These are phyloP conservation scores for Nakataea oryzae DNA, from an alignment of 2,329 filamentous ascomycete genomes.

Conservation along the genomic window DNA sequence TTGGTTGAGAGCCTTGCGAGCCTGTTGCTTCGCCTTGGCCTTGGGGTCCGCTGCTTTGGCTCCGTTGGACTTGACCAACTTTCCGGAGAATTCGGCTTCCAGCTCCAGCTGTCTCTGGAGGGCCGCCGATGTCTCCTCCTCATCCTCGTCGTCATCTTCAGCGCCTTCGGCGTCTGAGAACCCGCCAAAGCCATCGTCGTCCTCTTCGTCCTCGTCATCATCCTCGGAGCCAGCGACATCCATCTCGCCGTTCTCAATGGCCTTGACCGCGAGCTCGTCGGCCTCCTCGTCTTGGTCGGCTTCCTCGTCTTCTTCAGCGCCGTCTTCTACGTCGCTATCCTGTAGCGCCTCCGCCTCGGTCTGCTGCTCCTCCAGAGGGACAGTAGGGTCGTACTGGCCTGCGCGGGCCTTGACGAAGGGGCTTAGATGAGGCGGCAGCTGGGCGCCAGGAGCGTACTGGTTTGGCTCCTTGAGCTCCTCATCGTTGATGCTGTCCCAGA, in stretches of 20 bases:
- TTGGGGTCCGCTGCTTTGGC: slow-evolving; percentile 37
- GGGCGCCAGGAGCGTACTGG: slow-evolving; percentile 79
- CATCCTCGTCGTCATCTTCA: slow-evolving; percentile 34
- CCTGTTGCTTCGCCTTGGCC: slow-evolving; percentile 57
- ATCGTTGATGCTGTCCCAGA: slow-evolving; percentile 95
- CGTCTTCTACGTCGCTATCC: slow-evolving; percentile 37
- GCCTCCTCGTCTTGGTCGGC: slow-evolving; percentile 14
- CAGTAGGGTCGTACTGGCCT: slow-evolving; percentile 84
- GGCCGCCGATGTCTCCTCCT: slow-evolving; percentile 51
- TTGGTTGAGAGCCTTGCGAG: slow-evolving; percentile 57
- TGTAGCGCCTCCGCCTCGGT: slow-evolving; percentile 74
- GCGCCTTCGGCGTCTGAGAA: slow-evolving; percentile 37
- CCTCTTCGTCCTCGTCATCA: slow-evolving; percentile 35
- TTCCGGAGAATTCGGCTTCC: slow-evolving; percentile 80
- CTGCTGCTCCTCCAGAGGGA: slow-evolving; percentile 78
- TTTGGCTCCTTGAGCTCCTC: slow-evolving; percentile 80
- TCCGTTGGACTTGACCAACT: slow-evolving; percentile 30
- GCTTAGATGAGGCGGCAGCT: slow-evolving; percentile 87
- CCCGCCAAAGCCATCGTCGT: slow-evolving; percentile 34
- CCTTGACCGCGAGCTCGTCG: slow-evolving; percentile 20
- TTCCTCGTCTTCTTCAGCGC: slow-evolving; percentile 21
- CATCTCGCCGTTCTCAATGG: slow-evolving; percentile 34
- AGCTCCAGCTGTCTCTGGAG: slow-evolving; percentile 78
- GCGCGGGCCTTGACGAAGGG: slow-evolving; percentile 85
- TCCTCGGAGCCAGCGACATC: slow-evolving; percentile 36